These are phyloP conservation scores for Beauveria australis DNA, from an alignment of 2,329 filamentous ascomycete genomes.

Conservation along the genomic window DNA sequence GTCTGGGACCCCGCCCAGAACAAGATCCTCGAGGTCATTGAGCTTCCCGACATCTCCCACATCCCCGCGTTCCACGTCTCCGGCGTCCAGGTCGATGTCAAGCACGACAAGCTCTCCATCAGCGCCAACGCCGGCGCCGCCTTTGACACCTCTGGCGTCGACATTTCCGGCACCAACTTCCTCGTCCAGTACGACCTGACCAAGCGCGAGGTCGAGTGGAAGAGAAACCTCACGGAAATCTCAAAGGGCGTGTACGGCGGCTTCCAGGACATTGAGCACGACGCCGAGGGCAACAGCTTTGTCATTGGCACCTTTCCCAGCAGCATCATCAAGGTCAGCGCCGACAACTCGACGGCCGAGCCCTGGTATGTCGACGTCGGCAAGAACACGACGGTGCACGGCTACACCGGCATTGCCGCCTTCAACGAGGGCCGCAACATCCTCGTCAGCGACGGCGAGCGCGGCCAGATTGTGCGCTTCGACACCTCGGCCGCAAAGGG, in stretches of 20 bases:
- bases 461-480: conserved; percentile 28
- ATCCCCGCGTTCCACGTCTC: conserved; percentile 16
- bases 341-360: conserved; percentile 19
- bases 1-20: background rate
- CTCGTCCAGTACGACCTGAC: conserved; percentile 27
- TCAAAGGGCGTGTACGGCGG: conserved; percentile 25
- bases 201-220: conserved; percentile 21
- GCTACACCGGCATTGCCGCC: background rate
- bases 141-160: conserved; percentile 25
- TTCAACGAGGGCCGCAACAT: conserved; percentile 16
- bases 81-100: conserved; percentile 26
- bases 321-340: conserved; percentile 25
- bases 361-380: conserved; percentile 23
- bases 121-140: conserved; percentile 27
- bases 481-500: conserved; percentile 16
- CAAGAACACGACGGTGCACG: conserved; percentile 17
- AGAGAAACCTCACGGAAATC: conserved; percentile 23
- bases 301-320: conserved; percentile 30
- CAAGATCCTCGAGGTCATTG: conserved; percentile 17
- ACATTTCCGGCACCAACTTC: conserved; percentile 29
- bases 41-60: conserved; percentile 23
- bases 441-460: conserved; percentile 23
- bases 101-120: conserved; percentile 24
- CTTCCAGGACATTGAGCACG: conserved; percentile 32
- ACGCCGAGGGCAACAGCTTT: conserved; percentile 27